Base-by-base conservation (phyloP, 306 rosid species). In the Dryas drummondii region DNA sequence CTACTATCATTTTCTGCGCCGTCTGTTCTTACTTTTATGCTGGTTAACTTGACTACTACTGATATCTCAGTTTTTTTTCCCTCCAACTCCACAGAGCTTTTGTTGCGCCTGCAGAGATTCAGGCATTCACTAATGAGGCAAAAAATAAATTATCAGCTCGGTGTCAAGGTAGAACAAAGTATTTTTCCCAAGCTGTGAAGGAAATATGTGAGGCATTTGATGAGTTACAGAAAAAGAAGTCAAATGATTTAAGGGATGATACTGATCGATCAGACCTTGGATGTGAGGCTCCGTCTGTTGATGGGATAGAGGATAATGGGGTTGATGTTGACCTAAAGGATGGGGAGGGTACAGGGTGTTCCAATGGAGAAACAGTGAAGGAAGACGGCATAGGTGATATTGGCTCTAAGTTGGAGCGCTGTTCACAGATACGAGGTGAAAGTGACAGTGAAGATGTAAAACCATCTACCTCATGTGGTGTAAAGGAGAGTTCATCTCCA, bases 61-160 rank as follows among this genome's bases (percentile, higher is more conserved):
- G 60, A 76, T 52, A 16, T 64, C 80, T 68, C 72, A 76, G 79
- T 66, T 57, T 72, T 78, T 17, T 69, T 71, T 17, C 69, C 19
- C 81, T 7, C 67, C 56, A 79, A 54, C 78, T 76, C 73, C 54
- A 71, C 94, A 94, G 99, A 82, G 99, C 97, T 71, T 96, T 96
- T 86, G 96, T 96, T 85, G 88, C 97, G 86, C 97, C 98, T 66
- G 81, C 83, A 72, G 99, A 96, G 82, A 84, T 96, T 84, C 97
- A 92, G 82, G 82, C 80, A 67, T 96, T 96, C 80, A 96, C 99
- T 26, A 66, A 48, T 77, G 97, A 90, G 86, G 79, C 72, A 59
- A 92, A 89, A 86, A 82, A 55, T 72, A 96, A 90, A 77, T 76
- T 96, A 79, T 82, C 88, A 75, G 76, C 91, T 77, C 88, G 97